Conservation (phyloP, 2,329 filamentous ascomycete species). For the Penicillium oxalicum region DNA sequence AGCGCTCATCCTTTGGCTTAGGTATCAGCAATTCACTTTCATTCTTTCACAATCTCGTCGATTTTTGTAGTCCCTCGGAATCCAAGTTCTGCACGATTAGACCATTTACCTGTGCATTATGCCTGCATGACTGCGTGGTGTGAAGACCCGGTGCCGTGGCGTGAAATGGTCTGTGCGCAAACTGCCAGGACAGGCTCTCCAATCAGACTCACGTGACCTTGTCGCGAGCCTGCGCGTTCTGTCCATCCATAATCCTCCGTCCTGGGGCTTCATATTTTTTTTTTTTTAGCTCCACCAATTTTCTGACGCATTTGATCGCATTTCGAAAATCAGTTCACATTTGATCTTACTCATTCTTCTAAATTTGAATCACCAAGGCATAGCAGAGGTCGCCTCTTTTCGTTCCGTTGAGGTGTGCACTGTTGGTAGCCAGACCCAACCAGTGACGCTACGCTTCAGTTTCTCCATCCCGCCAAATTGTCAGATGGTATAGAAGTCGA, state of each 20-base stretch:
- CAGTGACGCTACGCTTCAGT: not conserved
- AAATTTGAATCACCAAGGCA: not conserved
- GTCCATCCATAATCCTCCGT: slow-evolving; percentile 12
- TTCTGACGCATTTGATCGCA: not conserved
- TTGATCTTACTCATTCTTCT: not conserved
- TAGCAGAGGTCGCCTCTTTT: too few species aligned
- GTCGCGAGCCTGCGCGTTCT: slow-evolving; percentile 16
- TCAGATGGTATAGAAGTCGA: not conserved
- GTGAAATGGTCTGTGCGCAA: too few species aligned
- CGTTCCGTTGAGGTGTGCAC: not conserved
- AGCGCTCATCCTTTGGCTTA: too few species aligned
- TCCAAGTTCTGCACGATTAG: too few species aligned
- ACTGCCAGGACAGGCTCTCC: not conserved
- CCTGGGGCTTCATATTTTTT: slow-evolving; percentile 1
- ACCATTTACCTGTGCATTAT: too few species aligned
- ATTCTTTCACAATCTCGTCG: too few species aligned
- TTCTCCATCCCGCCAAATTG: not conserved
- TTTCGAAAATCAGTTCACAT: not conserved
- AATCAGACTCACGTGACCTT: slow-evolving; percentile 12
- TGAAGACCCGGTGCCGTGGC: too few species aligned
- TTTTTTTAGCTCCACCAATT: not conserved
- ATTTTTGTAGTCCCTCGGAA: too few species aligned
- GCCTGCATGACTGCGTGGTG: too few species aligned
- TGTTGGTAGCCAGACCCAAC: slow-evolving; percentile 8
- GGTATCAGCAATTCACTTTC: too few species aligned